Conservation (phyloP, 441 rosid genomes). For the Pelargonium myrrhifolium region DNA sequence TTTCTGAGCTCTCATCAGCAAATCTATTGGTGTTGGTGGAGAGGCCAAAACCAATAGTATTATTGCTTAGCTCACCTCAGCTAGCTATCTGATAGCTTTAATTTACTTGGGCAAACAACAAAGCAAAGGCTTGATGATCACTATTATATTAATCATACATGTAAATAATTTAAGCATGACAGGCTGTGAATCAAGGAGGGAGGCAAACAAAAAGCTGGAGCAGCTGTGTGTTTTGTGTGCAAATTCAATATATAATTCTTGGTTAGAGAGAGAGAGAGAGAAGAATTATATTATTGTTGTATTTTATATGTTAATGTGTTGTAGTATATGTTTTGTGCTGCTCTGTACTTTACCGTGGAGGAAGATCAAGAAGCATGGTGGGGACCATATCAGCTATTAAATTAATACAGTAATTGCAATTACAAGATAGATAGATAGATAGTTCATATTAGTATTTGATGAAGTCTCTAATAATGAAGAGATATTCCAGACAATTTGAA, state of each 20-base stretch:
- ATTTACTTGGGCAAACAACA: conserved; percentile 16
- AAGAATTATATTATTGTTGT: not conserved
- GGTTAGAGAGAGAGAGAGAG: not conserved
- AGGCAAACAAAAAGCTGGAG: conserved; percentile 7
- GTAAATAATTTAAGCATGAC: conserved; percentile 11
- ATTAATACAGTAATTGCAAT: too few species aligned
- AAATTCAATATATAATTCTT: not conserved
- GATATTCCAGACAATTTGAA: too few species aligned
- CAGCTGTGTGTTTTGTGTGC: conserved; percentile 1
- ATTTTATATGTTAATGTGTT: not conserved
- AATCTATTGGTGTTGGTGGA: conserved; percentile 2
- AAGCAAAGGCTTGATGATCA: conserved; percentile 6
- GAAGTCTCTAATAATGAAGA: too few species aligned
- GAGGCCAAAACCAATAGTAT: not conserved
- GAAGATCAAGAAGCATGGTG: not conserved
- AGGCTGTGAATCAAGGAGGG: conserved; percentile 19
- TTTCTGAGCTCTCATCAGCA: not conserved
- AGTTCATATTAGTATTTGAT: too few species aligned
- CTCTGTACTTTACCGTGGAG: not conserved
- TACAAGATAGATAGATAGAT: too few species aligned
- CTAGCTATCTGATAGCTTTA: not conserved
- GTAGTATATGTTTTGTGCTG: conserved; percentile 3
- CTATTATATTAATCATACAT: not conserved
- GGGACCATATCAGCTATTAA: not conserved
- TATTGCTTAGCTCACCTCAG: too few species aligned